Base-by-base conservation (phyloP, 352 stramenopile species). In the Plasmopara muralis region DNA sequence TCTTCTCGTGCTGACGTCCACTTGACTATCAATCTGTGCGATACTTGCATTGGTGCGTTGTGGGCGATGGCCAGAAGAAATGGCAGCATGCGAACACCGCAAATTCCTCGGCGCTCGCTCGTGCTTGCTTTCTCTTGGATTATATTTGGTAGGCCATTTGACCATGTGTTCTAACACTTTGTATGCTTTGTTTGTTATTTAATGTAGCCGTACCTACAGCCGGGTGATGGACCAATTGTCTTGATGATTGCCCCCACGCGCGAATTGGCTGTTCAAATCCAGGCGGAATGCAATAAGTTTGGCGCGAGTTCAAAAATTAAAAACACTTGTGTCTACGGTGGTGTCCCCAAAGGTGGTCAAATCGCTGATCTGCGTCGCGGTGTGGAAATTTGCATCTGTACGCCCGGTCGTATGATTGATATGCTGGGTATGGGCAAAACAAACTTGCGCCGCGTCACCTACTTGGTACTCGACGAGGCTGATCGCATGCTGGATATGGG, bases 281-380 rank as follows among this genome's bases (percentile, higher is more conserved):
- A 99, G 62, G 83, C 98, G 55, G 96, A 99, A 68, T 98, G 92
- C 57, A 96, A 98, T 79, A 99, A 99, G 66, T 99, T 99, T 67
- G 96, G 96, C 33, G 66, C 71, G 2, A 98, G 85, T 31, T 98
- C 87, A 10, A 97, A 98, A 63, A 98, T 99, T 68, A 99, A 99
- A 66, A 99, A 98, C 69, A 99, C 96, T 40, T 98, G 97, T 58
- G 89, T 99, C 13, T 99, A 99, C 65, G 97, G 97, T 47, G 97
- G 97, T 73, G 97, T 98, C 15, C 93, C 95, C 14, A 99, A 99
- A 75, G 75, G 85, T 13, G 74, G 73, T 15, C 94, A 98, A 74
- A 89, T 91, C 30, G 68, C 72, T 37, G 89, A 95, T 41, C 66
- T 97, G 37, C 72, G 72, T 55, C 78, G 78, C 28, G 78, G 81